Conservation (phyloP, 2,329 filamentous ascomycete genomes). For the Apiospora aurea region DNA sequence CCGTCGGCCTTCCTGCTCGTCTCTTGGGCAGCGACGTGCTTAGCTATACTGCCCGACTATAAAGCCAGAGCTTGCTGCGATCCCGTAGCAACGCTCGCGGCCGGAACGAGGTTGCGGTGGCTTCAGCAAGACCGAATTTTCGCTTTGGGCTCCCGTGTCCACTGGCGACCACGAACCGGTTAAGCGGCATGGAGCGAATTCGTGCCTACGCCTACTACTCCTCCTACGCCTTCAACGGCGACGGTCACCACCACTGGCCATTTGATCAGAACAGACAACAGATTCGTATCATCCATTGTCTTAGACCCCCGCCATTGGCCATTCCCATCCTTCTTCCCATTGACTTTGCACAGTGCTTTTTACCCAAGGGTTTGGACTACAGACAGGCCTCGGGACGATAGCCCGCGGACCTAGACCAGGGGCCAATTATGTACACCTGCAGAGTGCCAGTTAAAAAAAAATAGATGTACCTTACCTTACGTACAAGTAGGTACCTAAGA, state of each 20-base stretch:
- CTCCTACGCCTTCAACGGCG: background rate
- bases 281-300: background rate
- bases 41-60: background rate
- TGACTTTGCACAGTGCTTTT: conserved; percentile 18
- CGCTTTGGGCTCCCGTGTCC: background rate
- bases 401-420: background rate
- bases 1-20: background rate
- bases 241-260: background rate
- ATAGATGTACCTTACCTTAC: no score
- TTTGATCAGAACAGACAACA: background rate
- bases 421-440: background rate
- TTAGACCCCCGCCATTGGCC: background rate
- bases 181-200: background rate
- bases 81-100: background rate
- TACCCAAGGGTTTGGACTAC: background rate
- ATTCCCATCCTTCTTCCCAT: background rate
- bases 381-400: background rate
- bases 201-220: background rate
- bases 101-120: background rate
- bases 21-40: conserved; percentile 3
- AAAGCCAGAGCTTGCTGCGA: background rate
- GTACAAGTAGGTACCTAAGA: no score
- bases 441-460: background rate
- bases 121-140: background rate
- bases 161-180: background rate